Conservation (phyloP, 75 land plant genomes). For the Picea glauca region DNA sequence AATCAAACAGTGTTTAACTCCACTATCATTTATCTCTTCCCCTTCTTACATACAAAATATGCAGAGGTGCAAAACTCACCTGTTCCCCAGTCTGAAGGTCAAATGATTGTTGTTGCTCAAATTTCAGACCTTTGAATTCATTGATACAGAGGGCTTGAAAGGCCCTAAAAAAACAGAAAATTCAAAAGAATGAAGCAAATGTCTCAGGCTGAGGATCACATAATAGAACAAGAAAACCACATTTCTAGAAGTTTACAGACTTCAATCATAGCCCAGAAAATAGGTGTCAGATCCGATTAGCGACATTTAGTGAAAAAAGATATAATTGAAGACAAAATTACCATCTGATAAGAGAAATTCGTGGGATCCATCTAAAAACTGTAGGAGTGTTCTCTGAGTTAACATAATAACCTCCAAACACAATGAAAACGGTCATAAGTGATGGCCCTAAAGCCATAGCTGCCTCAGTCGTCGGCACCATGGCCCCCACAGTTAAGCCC, state of each 20-base stretch:
- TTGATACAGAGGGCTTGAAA: conserved; percentile 95
- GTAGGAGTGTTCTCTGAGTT: conserved; percentile 92
- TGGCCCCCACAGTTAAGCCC: conserved; percentile 99
- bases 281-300: background rate
- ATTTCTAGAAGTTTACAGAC: background rate
- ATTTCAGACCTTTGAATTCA: conserved; percentile 86
- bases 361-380: conserved; percentile 95
- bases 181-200: background rate
- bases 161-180: conserved; percentile 52
- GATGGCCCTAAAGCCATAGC: conserved; percentile 99
- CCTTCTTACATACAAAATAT: too few relatives aligned
- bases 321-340: conserved; percentile 16
- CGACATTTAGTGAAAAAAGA: background rate
- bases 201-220: background rate
- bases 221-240: background rate
- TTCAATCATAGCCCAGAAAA: background rate
- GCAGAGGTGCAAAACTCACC: conserved; percentile 29
- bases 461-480: conserved; percentile 95
- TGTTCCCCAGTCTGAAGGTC: conserved; percentile 92
- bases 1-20: too few relatives aligned
- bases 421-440: conserved; percentile 97
- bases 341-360: conserved; percentile 96
- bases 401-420: conserved; percentile 99
- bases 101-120: conserved; percentile 72
- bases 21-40: too few relatives aligned